Evolutionary conservation across 2,329 filamentous ascomycete species (phyloP), one percentile per base, ranked within the genome.

Genomic region (Lasiodiplodia citricola): DNA sequence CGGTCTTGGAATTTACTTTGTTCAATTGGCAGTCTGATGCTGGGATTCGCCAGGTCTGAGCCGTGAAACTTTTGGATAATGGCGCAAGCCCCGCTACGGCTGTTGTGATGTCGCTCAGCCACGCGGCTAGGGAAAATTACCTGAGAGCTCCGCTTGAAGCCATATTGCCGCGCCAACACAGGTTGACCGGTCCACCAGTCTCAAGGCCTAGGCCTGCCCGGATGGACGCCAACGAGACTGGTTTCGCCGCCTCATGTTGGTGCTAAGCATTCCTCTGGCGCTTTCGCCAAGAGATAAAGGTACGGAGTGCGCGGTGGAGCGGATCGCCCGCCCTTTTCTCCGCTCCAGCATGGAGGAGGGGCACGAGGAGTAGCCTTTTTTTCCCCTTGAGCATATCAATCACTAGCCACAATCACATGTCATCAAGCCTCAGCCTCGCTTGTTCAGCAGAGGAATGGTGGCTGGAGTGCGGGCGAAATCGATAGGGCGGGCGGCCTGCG

Each of bases 381-480:
- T 54, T 14, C 5, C 16, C 16, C 23, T 31, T 54, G 16, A 18
- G 18, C 3, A 10, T 13, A 5, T n/a, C 58, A 64, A 5, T n/a
- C 58, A 64, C 44, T 16, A 67, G 56, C 56, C 66, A 68, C 66
- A 62, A 54, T 68, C 66, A 68, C 66, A 68, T 68, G 66, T 28
- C 63, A 66, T n/a, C 18, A 11, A 14, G 50, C 10, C 63, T 6
- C 35, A 37, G 18, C 18, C 16, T 21, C 14, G 18, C 18, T 8
- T 57, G n/a, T 57, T 56, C 31, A n/a, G 18, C 16, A 21, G 16
- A 23, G 16, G 8, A 51, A 18, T 23, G 52, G 65, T 67, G 65
- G 65, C 65, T 67, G 58, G 55, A 23, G 21, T 1, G 28, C 16
- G 16, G 58, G 25, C 37, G 44, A 35, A 64, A 64, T 64, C 60